Conservation (phyloP, 768 basidiomycete genomes). For the Pisolithus orientalis region DNA sequence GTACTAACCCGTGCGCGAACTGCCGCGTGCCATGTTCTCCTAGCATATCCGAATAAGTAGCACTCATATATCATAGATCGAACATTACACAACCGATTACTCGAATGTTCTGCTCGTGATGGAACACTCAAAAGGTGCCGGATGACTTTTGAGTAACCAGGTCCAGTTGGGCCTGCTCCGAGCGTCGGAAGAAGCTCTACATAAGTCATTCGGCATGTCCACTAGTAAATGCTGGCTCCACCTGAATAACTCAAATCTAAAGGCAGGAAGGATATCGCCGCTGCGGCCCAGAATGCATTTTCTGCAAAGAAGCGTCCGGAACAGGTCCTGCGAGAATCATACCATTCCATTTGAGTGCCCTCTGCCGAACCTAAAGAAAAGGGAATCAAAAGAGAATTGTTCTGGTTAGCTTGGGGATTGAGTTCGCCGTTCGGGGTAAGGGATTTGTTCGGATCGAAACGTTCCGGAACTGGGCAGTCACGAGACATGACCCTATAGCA, state of each 20-base stretch:
- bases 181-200: too few relatives aligned
- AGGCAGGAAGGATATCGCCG: background rate
- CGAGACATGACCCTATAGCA: background rate
- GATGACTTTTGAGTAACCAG: background rate
- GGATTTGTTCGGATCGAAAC: background rate
- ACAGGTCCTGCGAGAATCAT: background rate
- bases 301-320: background rate
- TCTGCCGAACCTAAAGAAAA: constrained; percentile 2
- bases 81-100: background rate
- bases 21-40: too few relatives aligned
- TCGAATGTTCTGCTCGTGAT: background rate
- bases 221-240: too few relatives aligned
- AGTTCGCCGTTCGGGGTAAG: background rate
- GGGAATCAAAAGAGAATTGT: background rate
- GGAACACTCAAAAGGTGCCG: background rate
- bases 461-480: background rate
- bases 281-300: background rate
- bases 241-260: too few relatives aligned
- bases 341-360: background rate
- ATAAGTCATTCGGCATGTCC: background rate
- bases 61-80: too few relatives aligned
- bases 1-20: too few relatives aligned
- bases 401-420: background rate
- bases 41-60: too few relatives aligned
- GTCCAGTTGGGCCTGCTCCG: too few relatives aligned